A percentile compares a stretch with the other conserved stretches of the same genome.
phyloP scores from a whole-genome alignment of 257 asterid species.

The Nicotiana sylvestris region DNA sequence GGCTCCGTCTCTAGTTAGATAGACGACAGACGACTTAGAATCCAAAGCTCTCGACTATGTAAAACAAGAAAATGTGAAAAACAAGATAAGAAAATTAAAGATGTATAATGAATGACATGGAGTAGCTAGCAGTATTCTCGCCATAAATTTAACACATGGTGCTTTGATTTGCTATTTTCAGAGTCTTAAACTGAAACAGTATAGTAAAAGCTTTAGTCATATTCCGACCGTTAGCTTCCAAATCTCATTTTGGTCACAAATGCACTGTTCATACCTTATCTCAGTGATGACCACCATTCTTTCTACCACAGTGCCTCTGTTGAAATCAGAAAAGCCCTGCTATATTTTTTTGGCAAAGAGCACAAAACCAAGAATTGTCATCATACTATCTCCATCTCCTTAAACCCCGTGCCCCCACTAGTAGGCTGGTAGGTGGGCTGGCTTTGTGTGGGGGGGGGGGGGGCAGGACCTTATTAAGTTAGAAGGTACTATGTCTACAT shows the following conservation, averaged over 20 bases:
- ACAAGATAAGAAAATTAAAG: no score
- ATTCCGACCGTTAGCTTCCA: slow-evolving; percentile 23
- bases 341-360: slow-evolving; percentile 1
- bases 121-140: not conserved
- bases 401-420: slow-evolving; percentile 19
- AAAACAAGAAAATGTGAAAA: no score
- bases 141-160: slow-evolving; percentile 1
- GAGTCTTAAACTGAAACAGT: not conserved
- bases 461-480: not conserved
- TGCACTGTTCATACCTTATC: not conserved
- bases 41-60: no score
- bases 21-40: no score
- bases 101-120: no score
- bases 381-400: slow-evolving; percentile 18
- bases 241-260: not conserved
- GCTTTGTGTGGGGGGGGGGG: no score
- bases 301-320: not conserved
- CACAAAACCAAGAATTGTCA: slow-evolving; percentile 5
- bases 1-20: no score
- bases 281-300: not conserved
- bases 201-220: not conserved
- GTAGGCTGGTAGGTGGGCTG: not conserved
- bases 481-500: not conserved
- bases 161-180: not conserved
- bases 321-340: slow-evolving; percentile 13